phyloP scores from a whole-genome alignment of 345 rosid genomes.

The Aegle marmelos region DNA sequence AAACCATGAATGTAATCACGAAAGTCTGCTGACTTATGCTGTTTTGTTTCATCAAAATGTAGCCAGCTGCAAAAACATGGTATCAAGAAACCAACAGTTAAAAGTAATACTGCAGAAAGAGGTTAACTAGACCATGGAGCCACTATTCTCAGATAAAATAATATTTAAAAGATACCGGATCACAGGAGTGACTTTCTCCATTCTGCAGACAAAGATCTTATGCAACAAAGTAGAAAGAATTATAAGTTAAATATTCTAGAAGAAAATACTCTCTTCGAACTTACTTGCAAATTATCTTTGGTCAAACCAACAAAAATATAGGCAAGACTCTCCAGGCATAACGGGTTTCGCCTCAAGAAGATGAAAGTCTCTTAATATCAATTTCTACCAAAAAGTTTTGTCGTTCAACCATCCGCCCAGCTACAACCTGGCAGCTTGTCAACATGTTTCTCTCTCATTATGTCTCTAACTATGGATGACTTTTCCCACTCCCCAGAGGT shows the following conservation, averaged over 20 bases:
- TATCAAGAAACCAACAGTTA: neutral
- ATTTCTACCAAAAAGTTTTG: neutral
- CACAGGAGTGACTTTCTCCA: neutral
- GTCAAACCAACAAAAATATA: neutral
- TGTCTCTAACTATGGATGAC: conserved; percentile 50
- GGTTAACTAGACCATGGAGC: neutral
- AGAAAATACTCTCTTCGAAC: neutral
- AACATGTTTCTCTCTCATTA: conserved; percentile 45
- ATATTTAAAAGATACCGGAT: neutral
- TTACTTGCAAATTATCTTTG: neutral
- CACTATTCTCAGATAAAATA: neutral
- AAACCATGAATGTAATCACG: neutral
- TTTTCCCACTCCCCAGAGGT: conserved; percentile 78
- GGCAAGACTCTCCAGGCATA: neutral
- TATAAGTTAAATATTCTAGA: neutral
- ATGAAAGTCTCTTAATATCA: too few relatives aligned
- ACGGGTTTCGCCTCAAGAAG: neutral
- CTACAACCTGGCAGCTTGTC: conserved; percentile 57
- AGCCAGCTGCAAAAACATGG: neutral
- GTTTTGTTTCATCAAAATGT: neutral
- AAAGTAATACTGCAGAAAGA: neutral
- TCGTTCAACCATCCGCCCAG: conserved; percentile 38
- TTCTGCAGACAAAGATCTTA: neutral
- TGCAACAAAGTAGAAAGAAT: neutral
- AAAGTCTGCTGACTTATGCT: too few relatives aligned